Evolutionary conservation across 306 rosid genomes (phyloP).

Genomic region (Luffa aegyptiaca): DNA sequence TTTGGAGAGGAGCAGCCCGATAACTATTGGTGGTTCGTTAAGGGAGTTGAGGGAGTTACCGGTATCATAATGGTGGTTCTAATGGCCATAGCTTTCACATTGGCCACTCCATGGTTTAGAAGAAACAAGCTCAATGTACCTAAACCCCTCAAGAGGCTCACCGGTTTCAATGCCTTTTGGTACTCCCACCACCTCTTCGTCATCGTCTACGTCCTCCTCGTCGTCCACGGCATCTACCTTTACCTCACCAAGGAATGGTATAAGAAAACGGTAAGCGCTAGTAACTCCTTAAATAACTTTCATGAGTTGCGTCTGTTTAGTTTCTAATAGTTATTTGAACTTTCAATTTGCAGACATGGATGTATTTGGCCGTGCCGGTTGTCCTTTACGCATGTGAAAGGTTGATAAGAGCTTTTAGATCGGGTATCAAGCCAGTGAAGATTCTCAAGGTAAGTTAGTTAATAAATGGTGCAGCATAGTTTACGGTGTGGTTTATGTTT

Average conservation of each 20-base stretch:
- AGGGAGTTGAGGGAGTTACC: conserved; percentile 35
- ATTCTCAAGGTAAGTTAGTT: conserved; percentile 29
- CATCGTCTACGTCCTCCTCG: conserved; percentile 41
- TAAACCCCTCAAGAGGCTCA: conserved; percentile 32
- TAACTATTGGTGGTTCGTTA: conserved; percentile 44
- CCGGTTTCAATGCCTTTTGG: conserved; percentile 64
- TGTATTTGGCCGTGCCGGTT: conserved; percentile 46
- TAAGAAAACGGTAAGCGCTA: conserved; percentile 31
- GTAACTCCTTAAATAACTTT: background rate
- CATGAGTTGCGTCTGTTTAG: background rate
- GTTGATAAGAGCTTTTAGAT: conserved; percentile 39
- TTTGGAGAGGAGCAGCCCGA: conserved; percentile 40
- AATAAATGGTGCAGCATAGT: background rate
- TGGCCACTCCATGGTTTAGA: conserved; percentile 59
- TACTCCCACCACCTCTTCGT: conserved; percentile 53
- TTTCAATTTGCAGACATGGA: conserved; percentile 32
- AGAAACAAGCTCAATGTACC: conserved; percentile 46
- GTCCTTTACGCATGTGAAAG: conserved; percentile 36
- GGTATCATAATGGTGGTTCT: conserved; percentile 36
- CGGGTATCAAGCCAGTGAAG: conserved; percentile 46
- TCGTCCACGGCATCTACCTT: conserved; percentile 35
- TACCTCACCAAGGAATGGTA: conserved; percentile 48
- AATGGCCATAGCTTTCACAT: conserved; percentile 50
- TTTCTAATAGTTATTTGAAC: background rate
- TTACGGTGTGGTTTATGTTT: background rate